These are phyloP conservation scores for Bolboschoenus planiculmis DNA, from an alignment of 176 grass and related monocot species.

Conservation along the genomic window DNA sequence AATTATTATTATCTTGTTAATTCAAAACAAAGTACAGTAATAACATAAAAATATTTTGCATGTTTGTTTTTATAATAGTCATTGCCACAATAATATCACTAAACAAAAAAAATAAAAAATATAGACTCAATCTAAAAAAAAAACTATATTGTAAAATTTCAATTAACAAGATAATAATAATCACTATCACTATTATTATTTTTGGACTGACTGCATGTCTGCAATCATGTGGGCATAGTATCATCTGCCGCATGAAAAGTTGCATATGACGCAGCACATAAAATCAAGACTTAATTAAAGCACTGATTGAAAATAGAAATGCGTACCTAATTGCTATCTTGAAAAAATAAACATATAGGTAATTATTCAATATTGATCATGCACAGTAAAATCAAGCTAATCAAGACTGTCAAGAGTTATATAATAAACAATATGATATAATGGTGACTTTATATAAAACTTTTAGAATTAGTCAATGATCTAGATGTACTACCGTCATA, in stretches of 20 bases:
- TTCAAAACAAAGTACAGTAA: too few species aligned
- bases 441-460: neutral
- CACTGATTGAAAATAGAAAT: neutral
- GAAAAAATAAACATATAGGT: neutral
- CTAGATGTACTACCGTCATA: neutral
- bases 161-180: too few species aligned
- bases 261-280: neutral
- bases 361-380: neutral
- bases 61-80: too few species aligned
- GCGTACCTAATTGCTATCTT: conserved; percentile 11
- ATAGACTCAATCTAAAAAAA: too few species aligned
- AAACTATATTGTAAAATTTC: too few species aligned
- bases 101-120: too few species aligned
- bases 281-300: neutral
- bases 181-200: too few species aligned
- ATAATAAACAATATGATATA: neutral
- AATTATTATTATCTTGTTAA: too few species aligned
- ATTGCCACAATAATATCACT: too few species aligned
- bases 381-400: neutral
- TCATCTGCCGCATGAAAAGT: neutral
- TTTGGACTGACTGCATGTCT: neutral
- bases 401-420: neutral
- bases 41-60: too few species aligned
- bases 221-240: neutral
- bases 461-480: neutral